Conservation (phyloP, 192 early-diverging fungal genomes). For the Geranomyces variabilis region DNA sequence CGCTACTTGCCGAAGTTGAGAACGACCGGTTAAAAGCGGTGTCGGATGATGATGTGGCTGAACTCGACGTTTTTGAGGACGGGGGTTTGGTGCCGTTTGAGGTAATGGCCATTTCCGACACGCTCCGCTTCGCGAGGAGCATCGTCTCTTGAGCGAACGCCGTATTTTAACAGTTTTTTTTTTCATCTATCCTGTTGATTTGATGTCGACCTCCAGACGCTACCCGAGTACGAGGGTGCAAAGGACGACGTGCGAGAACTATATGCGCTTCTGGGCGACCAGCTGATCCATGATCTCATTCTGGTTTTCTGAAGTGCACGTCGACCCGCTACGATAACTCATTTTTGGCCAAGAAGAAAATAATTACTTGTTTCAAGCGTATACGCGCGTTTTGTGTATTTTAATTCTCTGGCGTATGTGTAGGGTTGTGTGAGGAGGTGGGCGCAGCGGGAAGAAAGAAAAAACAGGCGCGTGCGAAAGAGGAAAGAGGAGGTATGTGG, state of each 20-base stretch:
- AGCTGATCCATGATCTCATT: background rate
- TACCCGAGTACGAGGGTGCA: background rate
- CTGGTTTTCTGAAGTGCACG: slow-evolving; percentile 8
- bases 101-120: too few species aligned
- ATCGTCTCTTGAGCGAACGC: background rate
- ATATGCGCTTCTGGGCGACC: slow-evolving; percentile 9
- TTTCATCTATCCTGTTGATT: too few species aligned
- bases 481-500: too few species aligned
- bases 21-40: background rate
- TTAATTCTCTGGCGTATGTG: too few species aligned
- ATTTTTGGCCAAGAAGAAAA: too few species aligned
- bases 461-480: too few species aligned
- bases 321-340: too few species aligned
- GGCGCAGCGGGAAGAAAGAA: too few species aligned
- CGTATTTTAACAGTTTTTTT: background rate
- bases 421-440: too few species aligned
- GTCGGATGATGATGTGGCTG: slow-evolving; percentile 12
- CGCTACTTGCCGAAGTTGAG: slow-evolving; percentile 13
- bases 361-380: too few species aligned
- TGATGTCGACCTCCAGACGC: too few species aligned
- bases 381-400: too few species aligned
- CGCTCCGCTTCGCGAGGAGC: background rate
- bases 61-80: slow-evolving; percentile 4
- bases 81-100: slow-evolving; percentile 13
- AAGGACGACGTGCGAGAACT: slow-evolving; percentile 28